Percentiles rank a stretch among this genome's conserved stretches.
Conservation (phyloP, 1,139 yeast species). For the Debaryomycetaceae sp. region DNA sequence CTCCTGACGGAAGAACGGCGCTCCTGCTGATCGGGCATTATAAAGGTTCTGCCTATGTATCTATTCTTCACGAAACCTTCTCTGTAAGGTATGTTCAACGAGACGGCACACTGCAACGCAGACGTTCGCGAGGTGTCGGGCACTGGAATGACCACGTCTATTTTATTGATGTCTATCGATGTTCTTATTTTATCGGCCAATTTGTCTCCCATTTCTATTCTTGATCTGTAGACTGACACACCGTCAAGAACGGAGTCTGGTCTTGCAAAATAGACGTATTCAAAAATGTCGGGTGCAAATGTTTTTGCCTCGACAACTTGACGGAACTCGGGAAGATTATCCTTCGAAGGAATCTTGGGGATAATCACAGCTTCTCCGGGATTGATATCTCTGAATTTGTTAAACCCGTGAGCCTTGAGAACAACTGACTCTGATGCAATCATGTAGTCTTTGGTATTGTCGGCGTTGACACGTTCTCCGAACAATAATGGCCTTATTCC, state of each 20-base stretch:
- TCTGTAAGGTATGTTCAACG: conserved; percentile 77
- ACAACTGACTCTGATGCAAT: conserved; percentile 95
- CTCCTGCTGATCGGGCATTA: conserved; percentile 97
- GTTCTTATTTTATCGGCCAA: conserved; percentile 68
- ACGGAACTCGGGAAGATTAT: conserved; percentile 64
- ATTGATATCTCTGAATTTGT: conserved; percentile 70
- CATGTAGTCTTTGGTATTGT: conserved; percentile 88
- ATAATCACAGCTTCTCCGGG: conserved; percentile 98
- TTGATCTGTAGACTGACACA: conserved; percentile 85
- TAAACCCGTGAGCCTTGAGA: conserved; percentile 87
- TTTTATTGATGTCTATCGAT: conserved; percentile 42
- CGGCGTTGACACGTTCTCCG: conserved; percentile 70
- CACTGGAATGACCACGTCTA: conserved; percentile 95
- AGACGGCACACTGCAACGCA: conserved; percentile 88
- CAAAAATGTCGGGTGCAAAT: conserved; percentile 94
- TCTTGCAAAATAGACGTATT: conserved; percentile 96
- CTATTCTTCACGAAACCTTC: conserved; percentile 97
- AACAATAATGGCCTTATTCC: conserved; percentile 89
- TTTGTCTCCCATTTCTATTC: conserved; percentile 92
- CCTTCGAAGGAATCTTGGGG: conserved; percentile 55
- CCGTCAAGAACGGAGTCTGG: conserved; percentile 97
- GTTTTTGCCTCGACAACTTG: conserved; percentile 79
- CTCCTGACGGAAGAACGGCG: conserved; percentile 92
- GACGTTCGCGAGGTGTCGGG: conserved; percentile 97
- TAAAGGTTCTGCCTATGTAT: conserved; percentile 95